Base-by-base conservation (phyloP, 208 protist species). In the Crithidia mellificae region DNA sequence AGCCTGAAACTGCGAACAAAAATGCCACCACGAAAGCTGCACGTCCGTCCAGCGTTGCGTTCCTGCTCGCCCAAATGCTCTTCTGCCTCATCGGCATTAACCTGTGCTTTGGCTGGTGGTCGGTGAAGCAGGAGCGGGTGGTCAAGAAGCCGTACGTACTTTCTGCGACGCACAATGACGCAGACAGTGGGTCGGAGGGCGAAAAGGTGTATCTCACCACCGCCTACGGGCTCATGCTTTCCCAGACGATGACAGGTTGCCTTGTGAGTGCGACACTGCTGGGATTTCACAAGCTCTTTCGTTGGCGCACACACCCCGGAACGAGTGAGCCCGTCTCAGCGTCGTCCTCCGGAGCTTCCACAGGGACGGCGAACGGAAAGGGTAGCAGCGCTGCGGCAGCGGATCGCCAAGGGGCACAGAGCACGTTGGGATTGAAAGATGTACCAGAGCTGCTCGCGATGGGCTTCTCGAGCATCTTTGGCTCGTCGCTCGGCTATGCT, bases 41-140 rank as follows among this genome's bases (percentile, higher is more conserved):
- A 25, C 25, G 6, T 5, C 36, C 38, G 25, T 2, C 38, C 6
- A 27, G 20, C 15, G 58, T 53, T 15, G 30, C 24, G 4, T 49
- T 72, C 22, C 46, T 77, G 29, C 44, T 87, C 0, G 51, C 75
- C 8, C 78, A 93, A 66, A 88, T 93, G 82, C 12, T 84, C 5
- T 44, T 91, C 7, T 91, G 85, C 55, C 71, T 84, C 22, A 63
- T 66, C 6, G 90, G 90, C 36, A 93, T 95, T 71, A 91, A 92
- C 72, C 27, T 90, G 14, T 93, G 87, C 63, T 93, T 95, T 75
- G 80, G 78, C 19, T 69, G 86, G 57, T 95, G 90, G 87, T 91
- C 87, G 2, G 65, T 95, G n/a, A 88, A 91, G 64, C 87, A 93
- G 68, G 87, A 95, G 63, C 84, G 87, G 2, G 56, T 89, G 30